Evolutionary conservation across 106 monocot genomes (phyloP).

Genomic region (Chionographis japonica): DNA sequence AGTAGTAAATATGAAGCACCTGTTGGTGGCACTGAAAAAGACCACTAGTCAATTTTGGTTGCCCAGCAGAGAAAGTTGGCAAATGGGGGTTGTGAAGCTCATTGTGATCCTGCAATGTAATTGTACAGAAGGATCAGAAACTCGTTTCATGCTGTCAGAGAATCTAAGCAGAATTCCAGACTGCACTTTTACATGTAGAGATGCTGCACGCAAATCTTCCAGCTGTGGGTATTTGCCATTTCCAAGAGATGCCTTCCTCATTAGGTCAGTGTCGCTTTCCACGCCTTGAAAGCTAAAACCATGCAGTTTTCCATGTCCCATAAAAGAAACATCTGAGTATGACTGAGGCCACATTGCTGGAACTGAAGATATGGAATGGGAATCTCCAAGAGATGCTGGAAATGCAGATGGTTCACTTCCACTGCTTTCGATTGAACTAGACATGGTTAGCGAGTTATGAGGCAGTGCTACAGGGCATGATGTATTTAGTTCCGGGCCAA

Average conservation of each 20-base stretch:
- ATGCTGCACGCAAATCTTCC: constrained; percentile 14
- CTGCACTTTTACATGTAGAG: constrained; percentile 7
- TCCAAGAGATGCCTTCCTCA: constrained; percentile 9
- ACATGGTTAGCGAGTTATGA: constrained; percentile 13
- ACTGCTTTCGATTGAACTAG: constrained; percentile 32
- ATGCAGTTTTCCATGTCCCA: constrained; percentile 17
- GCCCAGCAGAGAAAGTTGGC: constrained; percentile 14
- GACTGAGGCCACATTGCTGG: constrained; percentile 32
- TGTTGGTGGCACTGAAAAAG: constrained; percentile 13
- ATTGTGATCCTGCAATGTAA: constrained; percentile 25
- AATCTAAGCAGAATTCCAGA: not conserved
- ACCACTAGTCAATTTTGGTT: not conserved
- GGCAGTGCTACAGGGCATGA: constrained; percentile 7
- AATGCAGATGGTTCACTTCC: constrained; percentile 17
- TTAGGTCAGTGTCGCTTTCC: constrained; percentile 15
- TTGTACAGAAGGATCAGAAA: not conserved
- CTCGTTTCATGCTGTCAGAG: not conserved
- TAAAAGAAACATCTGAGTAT: constrained; percentile 14
- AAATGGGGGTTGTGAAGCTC: constrained; percentile 8
- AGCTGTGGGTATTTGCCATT: constrained; percentile 11
- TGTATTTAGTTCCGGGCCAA: constrained; percentile 28
- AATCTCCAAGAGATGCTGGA: constrained; percentile 28
- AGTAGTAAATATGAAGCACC: constrained; percentile 7
- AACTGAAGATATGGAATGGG: constrained; percentile 20
- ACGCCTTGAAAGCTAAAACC: constrained; percentile 25